Conservation (phyloP, 2,329 filamentous ascomycete genomes). For the Pseudopithomyces chartarum region DNA sequence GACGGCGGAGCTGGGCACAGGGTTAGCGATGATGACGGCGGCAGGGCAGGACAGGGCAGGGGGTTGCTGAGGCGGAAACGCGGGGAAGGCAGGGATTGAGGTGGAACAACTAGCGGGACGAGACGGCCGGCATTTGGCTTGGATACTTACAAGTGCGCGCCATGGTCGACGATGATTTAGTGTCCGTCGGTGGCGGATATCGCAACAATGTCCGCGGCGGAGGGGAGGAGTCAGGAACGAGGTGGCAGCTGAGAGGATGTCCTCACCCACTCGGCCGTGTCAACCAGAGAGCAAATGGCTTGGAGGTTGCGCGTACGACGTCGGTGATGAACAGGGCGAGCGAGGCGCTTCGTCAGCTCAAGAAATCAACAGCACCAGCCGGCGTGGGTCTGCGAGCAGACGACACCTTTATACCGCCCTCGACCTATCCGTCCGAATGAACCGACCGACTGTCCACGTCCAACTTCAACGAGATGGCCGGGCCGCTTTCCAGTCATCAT, state of each 20-base stretch:
- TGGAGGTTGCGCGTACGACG: background rate
- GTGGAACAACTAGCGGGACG: conserved; percentile 2
- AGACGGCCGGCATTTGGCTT: conserved; percentile 3
- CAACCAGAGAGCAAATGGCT: background rate
- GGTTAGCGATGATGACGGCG: conserved; percentile 1
- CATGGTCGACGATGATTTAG: background rate
- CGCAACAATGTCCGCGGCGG: background rate
- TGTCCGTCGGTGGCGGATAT: background rate
- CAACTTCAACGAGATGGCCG: conserved; percentile 6
- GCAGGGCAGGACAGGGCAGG: background rate
- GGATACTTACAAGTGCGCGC: conserved; percentile 25
- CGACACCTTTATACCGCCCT: conserved; percentile 9
- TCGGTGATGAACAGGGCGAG: conserved; percentile 17
- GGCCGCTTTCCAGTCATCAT: conserved; percentile 4
- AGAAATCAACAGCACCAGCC: background rate
- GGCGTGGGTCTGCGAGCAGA: background rate
- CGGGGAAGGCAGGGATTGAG: conserved; percentile 7
- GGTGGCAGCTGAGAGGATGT: background rate
- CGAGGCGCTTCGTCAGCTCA: conserved; percentile 1
- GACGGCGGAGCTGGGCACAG: conserved; percentile 5
- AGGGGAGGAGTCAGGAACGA: background rate
- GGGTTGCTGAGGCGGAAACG: conserved; percentile 3
- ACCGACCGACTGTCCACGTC: background rate
- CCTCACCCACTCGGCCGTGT: background rate
- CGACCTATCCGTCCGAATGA: background rate